phyloP scores from a whole-genome alignment of 2,329 filamentous ascomycete genomes.

The Fusarium sp. region DNA sequence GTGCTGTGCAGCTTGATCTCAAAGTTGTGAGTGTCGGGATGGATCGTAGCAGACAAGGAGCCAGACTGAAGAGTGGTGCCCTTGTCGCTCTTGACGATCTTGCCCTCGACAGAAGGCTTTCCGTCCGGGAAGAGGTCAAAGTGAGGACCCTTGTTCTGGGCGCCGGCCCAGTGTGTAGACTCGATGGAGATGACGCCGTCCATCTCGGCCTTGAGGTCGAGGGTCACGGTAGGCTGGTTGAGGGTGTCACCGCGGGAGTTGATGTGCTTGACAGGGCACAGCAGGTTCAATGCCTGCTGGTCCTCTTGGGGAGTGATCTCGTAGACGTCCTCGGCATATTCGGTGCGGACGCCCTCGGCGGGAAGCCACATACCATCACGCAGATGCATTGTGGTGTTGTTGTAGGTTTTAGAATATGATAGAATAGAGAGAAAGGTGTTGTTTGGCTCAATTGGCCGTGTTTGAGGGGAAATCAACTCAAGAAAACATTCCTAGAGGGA shows the following conservation, averaged over 20 bases:
- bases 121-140: slow-evolving; percentile 56
- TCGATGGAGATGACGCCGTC: slow-evolving; percentile 57
- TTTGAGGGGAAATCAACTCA: slow-evolving; percentile 1
- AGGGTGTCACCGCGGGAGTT: slow-evolving; percentile 65
- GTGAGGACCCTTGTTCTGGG: slow-evolving; percentile 52
- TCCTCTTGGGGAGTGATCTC: slow-evolving; percentile 59
- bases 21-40: slow-evolving; percentile 53
- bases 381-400: slow-evolving; percentile 47
- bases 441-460: slow-evolving; percentile 18
- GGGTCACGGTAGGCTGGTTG: slow-evolving; percentile 65
- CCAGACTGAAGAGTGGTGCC: slow-evolving; percentile 53
- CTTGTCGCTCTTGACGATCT: slow-evolving; percentile 48
- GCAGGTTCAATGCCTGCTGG: slow-evolving; percentile 62
- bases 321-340: slow-evolving; percentile 75
- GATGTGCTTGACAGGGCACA: slow-evolving; percentile 68
- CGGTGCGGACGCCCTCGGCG: slow-evolving; percentile 69
- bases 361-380: slow-evolving; percentile 70
- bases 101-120: slow-evolving; percentile 46
- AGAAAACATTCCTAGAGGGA: slow-evolving; percentile 4
- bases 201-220: slow-evolving; percentile 52
- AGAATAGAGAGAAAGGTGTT: neutral
- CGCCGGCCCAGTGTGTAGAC: slow-evolving; percentile 55
- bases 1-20: slow-evolving; percentile 55
- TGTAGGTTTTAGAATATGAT: neutral
- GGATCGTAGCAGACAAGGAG: slow-evolving; percentile 51